A percentile compares a stretch with the other conserved stretches of the same genome.
Evolutionary conservation across 257 asterid genomes (phyloP).

Genomic region (Primulina eburnea): DNA sequence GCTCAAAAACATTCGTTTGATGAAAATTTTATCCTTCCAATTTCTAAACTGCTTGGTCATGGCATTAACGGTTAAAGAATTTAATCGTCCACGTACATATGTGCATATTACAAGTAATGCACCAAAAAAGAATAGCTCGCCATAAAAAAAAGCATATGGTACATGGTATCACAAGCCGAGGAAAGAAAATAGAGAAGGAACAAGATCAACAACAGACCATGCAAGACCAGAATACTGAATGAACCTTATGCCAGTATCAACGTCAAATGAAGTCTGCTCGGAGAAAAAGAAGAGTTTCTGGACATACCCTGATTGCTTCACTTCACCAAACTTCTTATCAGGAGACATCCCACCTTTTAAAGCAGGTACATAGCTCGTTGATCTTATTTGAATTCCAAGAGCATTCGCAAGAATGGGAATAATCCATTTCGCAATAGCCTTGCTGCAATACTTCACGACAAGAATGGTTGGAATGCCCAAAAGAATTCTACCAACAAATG

Average conservation of each 20-base stretch:
- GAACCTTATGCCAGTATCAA: slow-evolving; percentile 94
- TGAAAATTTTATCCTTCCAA: neutral
- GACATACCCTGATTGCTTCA: slow-evolving; percentile 64
- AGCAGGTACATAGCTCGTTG: slow-evolving; percentile 73
- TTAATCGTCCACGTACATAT: neutral
- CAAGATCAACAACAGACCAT: slow-evolving; percentile 95
- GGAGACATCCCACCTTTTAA: slow-evolving; percentile 35
- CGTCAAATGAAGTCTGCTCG: slow-evolving; percentile 61
- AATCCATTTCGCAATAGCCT: slow-evolving; percentile 87
- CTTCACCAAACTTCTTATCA: slow-evolving; percentile 45
- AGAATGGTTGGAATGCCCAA: slow-evolving; percentile 88
- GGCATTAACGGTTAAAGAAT: neutral
- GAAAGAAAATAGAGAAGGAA: slow-evolving; percentile 68
- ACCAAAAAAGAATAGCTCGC: neutral
- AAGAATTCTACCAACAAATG: slow-evolving; percentile 65
- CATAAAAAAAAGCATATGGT: neutral
- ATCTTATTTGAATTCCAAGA: slow-evolving; percentile 76
- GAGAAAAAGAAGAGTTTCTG: slow-evolving; percentile 61
- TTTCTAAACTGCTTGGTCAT: slow-evolving; percentile 3
- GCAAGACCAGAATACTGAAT: slow-evolving; percentile 93
- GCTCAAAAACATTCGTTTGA: neutral
- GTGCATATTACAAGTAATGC: neutral
- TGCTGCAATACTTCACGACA: slow-evolving; percentile 81
- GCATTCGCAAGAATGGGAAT: slow-evolving; percentile 81
- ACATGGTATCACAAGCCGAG: slow-evolving; percentile 53